Evolutionary conservation across 768 basidiomycete species (phyloP), one percentile per base, ranked within the genome.

Genomic region (Favolaschia claudopus): DNA sequence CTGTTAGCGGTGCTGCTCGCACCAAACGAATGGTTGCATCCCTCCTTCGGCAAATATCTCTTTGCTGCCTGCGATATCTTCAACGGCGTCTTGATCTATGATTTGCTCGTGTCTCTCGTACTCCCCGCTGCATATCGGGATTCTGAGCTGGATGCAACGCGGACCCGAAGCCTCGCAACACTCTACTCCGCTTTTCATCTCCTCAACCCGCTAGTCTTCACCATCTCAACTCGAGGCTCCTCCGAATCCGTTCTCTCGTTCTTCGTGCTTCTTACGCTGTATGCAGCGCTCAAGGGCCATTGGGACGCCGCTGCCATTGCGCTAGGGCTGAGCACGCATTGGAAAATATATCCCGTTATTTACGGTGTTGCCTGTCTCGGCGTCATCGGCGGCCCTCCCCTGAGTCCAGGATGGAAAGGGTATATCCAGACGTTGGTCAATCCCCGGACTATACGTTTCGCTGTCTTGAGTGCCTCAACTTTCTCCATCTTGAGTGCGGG

Each of bases 301-400:
- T 91, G 91, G 87, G 80, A 83, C 45, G 60, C 73, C 4, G 86
- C 93, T 0, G 95, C 93, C 0, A 64, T 92, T 5, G 68, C 89
- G 53, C 79, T 96, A 20, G 97, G 95, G 1, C 65, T 95, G 36
- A 89, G 92, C 60, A 88, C 94, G 0, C 95, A 98, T 67, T 96
- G 95, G 93, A 99, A 99, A 76, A 93, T 99, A 54, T 99, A 97
- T 69, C 97, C 97, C 0, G 79, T 96, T 63, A 85, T 99, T 54
- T 98, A 98, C 70, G 92, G 90, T 0, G 82, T 89, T n/a, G 84
- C 87, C 33, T 88, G 93, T 59, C 74, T 95, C 53, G 84, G 86
- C 1, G 79, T 83, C 38, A 74, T 90, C 44, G 73, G 73, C 15
- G 58, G 68, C 29, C 53, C 67, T 24, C 45, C 58, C 3, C 55